phyloP scores from a whole-genome alignment of 306 rosid species.

The Trifolium subterraneum region DNA sequence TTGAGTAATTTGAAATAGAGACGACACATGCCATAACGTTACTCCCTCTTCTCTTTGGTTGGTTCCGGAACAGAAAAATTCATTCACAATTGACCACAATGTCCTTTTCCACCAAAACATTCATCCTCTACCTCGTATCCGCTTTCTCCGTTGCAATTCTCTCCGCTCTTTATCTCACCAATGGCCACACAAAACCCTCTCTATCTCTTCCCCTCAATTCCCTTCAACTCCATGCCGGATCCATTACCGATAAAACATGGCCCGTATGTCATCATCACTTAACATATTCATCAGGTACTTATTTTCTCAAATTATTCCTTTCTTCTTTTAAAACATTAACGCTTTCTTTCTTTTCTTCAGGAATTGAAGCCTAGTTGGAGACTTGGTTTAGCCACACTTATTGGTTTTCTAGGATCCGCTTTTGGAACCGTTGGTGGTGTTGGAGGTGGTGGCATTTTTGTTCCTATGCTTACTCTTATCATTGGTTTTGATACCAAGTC shows the following conservation, averaged over 20 bases:
- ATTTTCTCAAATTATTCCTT: background rate
- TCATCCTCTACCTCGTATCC: conserved; percentile 61
- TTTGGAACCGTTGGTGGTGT: conserved; percentile 94
- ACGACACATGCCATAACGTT: conserved; percentile 30
- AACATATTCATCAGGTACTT: background rate
- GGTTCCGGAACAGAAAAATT: conserved; percentile 4
- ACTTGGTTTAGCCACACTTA: conserved; percentile 63
- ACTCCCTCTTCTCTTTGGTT: background rate
- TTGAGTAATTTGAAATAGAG: background rate
- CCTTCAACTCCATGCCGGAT: conserved; percentile 24
- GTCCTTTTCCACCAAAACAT: conserved; percentile 58
- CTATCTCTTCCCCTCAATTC: conserved; percentile 36
- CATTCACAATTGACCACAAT: conserved; percentile 31
- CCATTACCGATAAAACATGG: conserved; percentile 55
- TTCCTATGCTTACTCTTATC: conserved; percentile 82
- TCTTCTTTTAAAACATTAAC: background rate
- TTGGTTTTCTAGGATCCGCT: conserved; percentile 86
- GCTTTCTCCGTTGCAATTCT: conserved; percentile 63
- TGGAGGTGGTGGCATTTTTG: conserved; percentile 92
- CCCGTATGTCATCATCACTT: conserved; percentile 52
- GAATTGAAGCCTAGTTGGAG: conserved; percentile 66
- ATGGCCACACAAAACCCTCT: background rate
- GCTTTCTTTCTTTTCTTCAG: conserved; percentile 40
- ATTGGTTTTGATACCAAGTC: conserved; percentile 87
- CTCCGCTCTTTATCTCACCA: conserved; percentile 52